These are phyloP conservation scores for Cladorrhinum sp. DNA, from an alignment of 2,329 filamentous ascomycete genomes.

Conservation along the genomic window DNA sequence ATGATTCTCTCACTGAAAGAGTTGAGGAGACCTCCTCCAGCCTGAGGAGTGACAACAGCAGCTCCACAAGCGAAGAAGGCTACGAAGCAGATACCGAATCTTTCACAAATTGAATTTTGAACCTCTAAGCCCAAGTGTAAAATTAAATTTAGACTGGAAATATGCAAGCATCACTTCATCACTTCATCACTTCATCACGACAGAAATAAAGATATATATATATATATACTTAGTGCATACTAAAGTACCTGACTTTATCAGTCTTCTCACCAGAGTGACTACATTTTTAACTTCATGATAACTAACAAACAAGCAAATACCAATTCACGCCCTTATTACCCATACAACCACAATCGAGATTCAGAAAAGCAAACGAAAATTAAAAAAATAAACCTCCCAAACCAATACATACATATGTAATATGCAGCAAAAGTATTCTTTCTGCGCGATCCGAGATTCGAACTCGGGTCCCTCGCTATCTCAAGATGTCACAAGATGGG, in stretches of 20 bases:
- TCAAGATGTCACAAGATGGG: background rate
- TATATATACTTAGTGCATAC: too few relatives aligned
- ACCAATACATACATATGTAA: background rate
- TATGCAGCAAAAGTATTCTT: background rate
- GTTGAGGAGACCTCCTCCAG: too few relatives aligned
- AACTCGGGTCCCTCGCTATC: slow-evolving; percentile 12
- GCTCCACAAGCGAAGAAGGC: too few relatives aligned
- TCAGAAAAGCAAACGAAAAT: background rate
- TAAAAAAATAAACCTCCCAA: background rate
- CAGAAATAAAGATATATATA: too few relatives aligned
- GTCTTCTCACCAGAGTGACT: too few relatives aligned
- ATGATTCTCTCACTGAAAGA: too few relatives aligned
- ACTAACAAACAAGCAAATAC: too few relatives aligned
- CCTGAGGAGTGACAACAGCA: too few relatives aligned
- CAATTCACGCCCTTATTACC: too few relatives aligned
- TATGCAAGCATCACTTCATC: background rate
- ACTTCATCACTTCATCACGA: too few relatives aligned
- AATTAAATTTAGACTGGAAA: background rate
- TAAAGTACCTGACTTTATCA: too few relatives aligned
- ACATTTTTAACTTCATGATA: too few relatives aligned
- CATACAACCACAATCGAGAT: background rate
- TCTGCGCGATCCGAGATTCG: slow-evolving; percentile 13
- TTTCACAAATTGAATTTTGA: background rate
- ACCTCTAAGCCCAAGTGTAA: background rate
- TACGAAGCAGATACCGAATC: background rate